phyloP scores from a whole-genome alignment of 2,329 filamentous ascomycete species.

The Colletotrichum liriopes region DNA sequence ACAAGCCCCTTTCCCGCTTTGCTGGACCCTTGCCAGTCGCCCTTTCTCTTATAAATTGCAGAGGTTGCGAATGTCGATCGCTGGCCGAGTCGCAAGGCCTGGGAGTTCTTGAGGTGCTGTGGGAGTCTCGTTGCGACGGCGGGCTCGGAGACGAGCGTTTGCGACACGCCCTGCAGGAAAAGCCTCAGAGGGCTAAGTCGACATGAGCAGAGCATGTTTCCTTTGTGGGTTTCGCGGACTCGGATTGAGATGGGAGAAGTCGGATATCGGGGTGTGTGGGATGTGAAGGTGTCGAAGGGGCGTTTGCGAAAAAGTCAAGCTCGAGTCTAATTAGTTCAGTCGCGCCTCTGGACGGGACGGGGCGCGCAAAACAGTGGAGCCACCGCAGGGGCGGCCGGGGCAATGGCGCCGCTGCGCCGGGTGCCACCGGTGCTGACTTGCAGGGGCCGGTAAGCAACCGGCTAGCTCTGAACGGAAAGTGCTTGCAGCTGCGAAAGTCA shows the following conservation, averaged over 20 bases:
- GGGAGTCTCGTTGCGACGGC: slow-evolving; percentile 29
- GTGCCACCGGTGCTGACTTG: slow-evolving; percentile 8
- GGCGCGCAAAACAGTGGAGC: slow-evolving; percentile 19
- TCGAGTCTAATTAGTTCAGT: slow-evolving; percentile 24
- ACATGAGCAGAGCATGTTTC: slow-evolving; percentile 65
- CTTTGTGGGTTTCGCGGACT: slow-evolving; percentile 26
- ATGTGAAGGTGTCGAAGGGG: not conserved
- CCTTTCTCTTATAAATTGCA: not conserved
- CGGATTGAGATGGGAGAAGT: not conserved
- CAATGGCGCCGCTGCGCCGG: slow-evolving; percentile 27
- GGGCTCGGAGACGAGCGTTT: slow-evolving; percentile 53
- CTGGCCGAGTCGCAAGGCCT: slow-evolving; percentile 1
- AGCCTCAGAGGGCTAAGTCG: slow-evolving; percentile 61
- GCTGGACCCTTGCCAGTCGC: slow-evolving; percentile 40
- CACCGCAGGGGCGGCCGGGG: slow-evolving; percentile 4
- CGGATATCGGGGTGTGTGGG: not conserved
- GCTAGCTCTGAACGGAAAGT: not conserved
- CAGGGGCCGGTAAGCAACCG: not conserved
- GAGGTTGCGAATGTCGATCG: slow-evolving; percentile 22
- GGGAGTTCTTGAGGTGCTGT: not conserved
- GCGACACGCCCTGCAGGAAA: slow-evolving; percentile 64
- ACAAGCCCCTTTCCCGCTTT: slow-evolving; percentile 33
- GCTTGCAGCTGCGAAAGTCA: not conserved
- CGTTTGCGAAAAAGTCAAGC: slow-evolving; percentile 19
- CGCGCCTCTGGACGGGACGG: slow-evolving; percentile 27